phyloP scores from a whole-genome alignment of 345 rosid species.

The Citrus medica region DNA sequence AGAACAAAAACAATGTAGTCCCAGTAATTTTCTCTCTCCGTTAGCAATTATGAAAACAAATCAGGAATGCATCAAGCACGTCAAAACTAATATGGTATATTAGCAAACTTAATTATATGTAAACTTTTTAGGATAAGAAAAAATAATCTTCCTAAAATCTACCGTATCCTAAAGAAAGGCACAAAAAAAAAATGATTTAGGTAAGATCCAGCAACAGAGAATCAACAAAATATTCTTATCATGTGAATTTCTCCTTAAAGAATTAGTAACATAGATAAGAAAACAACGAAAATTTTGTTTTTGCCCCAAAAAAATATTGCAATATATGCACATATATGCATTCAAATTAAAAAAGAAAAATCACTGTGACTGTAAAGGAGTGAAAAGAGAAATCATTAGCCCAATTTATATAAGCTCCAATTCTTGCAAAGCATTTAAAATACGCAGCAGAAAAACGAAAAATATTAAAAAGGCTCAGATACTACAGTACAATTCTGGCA shows the following conservation, averaged over 20 bases:
- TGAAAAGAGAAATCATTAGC: not conserved
- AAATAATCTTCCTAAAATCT: not conserved
- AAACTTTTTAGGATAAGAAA: not conserved
- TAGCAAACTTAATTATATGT: not conserved
- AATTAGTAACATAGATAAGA: not conserved
- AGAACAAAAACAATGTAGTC: not conserved
- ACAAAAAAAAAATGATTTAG: not conserved
- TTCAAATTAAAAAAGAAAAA: not conserved
- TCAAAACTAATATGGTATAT: not conserved
- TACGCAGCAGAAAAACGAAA: not conserved
- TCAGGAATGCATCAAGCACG: not conserved
- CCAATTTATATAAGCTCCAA: not conserved
- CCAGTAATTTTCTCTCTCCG: not conserved
- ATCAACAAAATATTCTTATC: not conserved
- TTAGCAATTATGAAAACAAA: not conserved
- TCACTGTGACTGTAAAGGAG: not conserved
- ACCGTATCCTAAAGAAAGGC: not conserved
- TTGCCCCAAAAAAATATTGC: not conserved
- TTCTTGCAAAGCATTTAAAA: conserved; percentile 1
- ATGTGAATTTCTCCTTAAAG: not conserved
- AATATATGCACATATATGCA: not conserved
- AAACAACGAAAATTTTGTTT: not conserved
- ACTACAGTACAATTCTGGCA: not conserved
- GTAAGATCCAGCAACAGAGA: not conserved
- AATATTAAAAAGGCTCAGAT: not conserved